These are phyloP conservation scores for Eucalyptus tenuipes DNA, from an alignment of 345 rosid species.

Conservation along the genomic window DNA sequence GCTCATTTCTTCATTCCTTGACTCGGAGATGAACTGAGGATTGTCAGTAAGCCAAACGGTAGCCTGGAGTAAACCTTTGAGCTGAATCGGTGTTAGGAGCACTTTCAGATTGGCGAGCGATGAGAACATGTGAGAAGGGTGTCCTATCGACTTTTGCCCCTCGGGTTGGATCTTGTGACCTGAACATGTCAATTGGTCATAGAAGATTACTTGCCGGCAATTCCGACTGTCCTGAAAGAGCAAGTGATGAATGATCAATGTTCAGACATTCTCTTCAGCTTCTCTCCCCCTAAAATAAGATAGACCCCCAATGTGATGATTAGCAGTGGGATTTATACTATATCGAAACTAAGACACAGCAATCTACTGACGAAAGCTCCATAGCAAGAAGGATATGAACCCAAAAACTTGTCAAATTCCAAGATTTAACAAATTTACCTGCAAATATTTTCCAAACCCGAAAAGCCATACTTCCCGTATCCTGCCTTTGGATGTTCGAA, in stretches of 20 bases:
- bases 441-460: slow-evolving; percentile 20
- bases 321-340: not conserved
- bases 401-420: not conserved
- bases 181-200: not conserved
- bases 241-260: not conserved
- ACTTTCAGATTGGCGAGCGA: not conserved
- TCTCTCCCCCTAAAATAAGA: not conserved
- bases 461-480: slow-evolving; percentile 23
- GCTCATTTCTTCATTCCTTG: not conserved
- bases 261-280: not conserved
- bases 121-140: not conserved
- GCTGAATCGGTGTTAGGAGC: not conserved
- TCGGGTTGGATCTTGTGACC: not conserved
- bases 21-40: not conserved
- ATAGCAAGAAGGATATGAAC: not conserved
- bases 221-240: not conserved
- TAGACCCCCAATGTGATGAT: not conserved
- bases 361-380: not conserved
- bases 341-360: not conserved
- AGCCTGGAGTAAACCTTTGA: not conserved
- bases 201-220: not conserved
- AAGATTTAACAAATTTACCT: not conserved
- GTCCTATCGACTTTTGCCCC: not conserved
- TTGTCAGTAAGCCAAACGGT: not conserved
- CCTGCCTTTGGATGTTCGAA: slow-evolving; percentile 36